These are phyloP conservation scores for Sideroxylon spinosum DNA, from an alignment of 179 eudicot species.

Conservation along the genomic window DNA sequence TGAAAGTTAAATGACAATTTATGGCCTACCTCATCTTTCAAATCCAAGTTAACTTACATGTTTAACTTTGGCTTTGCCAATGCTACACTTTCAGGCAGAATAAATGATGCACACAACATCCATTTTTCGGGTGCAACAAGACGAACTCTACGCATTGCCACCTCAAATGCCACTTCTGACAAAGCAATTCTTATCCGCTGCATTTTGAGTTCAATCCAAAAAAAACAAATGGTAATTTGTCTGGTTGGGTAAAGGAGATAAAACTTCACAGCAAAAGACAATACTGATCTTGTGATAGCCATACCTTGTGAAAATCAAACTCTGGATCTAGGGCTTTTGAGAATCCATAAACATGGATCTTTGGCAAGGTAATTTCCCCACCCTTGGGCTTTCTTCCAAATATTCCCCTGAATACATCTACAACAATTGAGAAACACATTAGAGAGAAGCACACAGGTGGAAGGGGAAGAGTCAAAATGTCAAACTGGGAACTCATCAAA, in stretches of 20 bases:
- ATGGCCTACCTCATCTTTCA: slow-evolving; percentile 4
- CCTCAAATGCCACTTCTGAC: slow-evolving; percentile 64
- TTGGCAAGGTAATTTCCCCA: slow-evolving; percentile 44
- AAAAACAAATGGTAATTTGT: background rate
- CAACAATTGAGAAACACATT: slow-evolving; percentile 12
- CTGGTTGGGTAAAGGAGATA: background rate
- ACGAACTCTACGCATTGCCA: slow-evolving; percentile 73
- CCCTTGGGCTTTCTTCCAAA: slow-evolving; percentile 32
- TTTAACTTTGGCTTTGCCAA: slow-evolving; percentile 22
- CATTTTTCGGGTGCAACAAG: slow-evolving; percentile 92
- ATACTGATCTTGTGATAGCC: slow-evolving; percentile 3
- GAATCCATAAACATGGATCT: slow-evolving; percentile 84
- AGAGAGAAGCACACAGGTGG: background rate
- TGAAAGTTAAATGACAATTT: background rate
- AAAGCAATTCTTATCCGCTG: slow-evolving; percentile 77
- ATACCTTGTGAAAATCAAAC: slow-evolving; percentile 82
- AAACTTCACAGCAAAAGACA: background rate
- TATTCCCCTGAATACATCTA: slow-evolving; percentile 76
- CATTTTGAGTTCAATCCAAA: background rate
- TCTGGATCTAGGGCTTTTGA: slow-evolving; percentile 93
- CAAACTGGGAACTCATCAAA: background rate
- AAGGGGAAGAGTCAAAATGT: background rate
- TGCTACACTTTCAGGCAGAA: slow-evolving; percentile 72
- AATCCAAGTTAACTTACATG: slow-evolving; percentile 14
- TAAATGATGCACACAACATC: slow-evolving; percentile 92